phyloP scores from a whole-genome alignment of 495 filamentous ascomycete genomes.

The Melanomma pulvis-pyrius region DNA sequence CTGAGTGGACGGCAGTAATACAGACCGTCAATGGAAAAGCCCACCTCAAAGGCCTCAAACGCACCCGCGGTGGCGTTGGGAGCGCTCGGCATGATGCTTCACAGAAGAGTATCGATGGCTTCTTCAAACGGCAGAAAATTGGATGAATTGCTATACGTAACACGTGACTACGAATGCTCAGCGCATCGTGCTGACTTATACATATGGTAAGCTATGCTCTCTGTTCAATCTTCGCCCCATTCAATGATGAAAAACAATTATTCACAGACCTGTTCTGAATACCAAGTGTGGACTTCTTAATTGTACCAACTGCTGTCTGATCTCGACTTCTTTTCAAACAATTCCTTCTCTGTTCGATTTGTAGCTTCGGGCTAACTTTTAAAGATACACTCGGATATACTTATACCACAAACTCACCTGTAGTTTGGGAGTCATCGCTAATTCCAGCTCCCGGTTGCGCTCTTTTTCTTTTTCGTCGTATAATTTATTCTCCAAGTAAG shows the following conservation, averaged over 20 bases:
- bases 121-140: slow-evolving; percentile 64
- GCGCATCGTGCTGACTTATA: neutral
- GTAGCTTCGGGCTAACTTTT: slow-evolving; percentile 3
- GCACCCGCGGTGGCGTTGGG: slow-evolving; percentile 75
- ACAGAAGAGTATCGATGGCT: slow-evolving; percentile 75
- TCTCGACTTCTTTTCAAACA: slow-evolving; percentile 22
- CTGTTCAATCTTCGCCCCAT: slow-evolving; percentile 24
- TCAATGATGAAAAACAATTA: slow-evolving; percentile 64
- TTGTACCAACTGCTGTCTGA: slow-evolving; percentile 84
- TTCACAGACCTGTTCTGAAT: slow-evolving; percentile 85
- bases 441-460: no score
- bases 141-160: slow-evolving; percentile 9
- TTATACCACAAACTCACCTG: no score
- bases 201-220: slow-evolving; percentile 2
- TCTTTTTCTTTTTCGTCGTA: no score
- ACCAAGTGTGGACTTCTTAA: slow-evolving; percentile 58
- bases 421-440: no score
- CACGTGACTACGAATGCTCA: neutral
- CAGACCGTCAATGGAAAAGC: slow-evolving; percentile 62
- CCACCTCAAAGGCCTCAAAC: slow-evolving; percentile 73
- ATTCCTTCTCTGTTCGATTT: slow-evolving; percentile 2
- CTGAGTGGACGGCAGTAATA: slow-evolving; percentile 48
- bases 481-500: no score
- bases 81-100: slow-evolving; percentile 70
- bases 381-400: neutral